Conservation (phyloP, 768 basidiomycete genomes). For the Tylopilus plumbeoviolaceoides region DNA sequence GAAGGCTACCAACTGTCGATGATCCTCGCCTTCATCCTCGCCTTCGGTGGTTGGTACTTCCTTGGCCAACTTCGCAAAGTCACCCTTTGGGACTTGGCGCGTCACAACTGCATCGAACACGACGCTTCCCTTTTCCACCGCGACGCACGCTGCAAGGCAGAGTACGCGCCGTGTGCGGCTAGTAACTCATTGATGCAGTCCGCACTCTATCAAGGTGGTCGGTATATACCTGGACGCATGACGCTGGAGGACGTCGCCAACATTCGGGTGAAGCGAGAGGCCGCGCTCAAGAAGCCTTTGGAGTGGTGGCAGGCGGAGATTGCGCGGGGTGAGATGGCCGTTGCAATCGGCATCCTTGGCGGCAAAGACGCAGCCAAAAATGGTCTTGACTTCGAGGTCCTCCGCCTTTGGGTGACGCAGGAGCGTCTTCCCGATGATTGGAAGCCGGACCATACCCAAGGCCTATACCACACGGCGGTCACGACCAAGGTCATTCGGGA, state of each 20-base stretch:
- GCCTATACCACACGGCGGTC: constrained; percentile 21
- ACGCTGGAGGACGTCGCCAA: constrained; percentile 39
- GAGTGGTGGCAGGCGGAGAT: constrained; percentile 49
- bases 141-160: constrained; percentile 38
- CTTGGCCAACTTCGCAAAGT: constrained; percentile 34
- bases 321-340: constrained; percentile 63
- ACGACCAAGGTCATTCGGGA: constrained; percentile 28
- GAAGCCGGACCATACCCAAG: constrained; percentile 32
- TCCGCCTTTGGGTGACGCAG: constrained; percentile 49
- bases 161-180: constrained; percentile 47
- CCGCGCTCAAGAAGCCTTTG: constrained; percentile 32
- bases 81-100: constrained; percentile 39
- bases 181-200: constrained; percentile 37
- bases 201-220: constrained; percentile 35
- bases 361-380: constrained; percentile 33
- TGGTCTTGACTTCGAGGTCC: constrained; percentile 44
- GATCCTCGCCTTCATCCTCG: constrained; percentile 44
- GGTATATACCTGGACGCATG: constrained; percentile 26
- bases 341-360: constrained; percentile 50
- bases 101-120: constrained; percentile 53
- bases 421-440: constrained; percentile 48
- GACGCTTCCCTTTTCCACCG: constrained; percentile 55
- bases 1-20: constrained; percentile 49
- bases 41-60: constrained; percentile 44
- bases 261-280: constrained; percentile 50